phyloP scores from a whole-genome alignment of 2,329 filamentous ascomycete genomes.

The Sporothrix sp. region DNA sequence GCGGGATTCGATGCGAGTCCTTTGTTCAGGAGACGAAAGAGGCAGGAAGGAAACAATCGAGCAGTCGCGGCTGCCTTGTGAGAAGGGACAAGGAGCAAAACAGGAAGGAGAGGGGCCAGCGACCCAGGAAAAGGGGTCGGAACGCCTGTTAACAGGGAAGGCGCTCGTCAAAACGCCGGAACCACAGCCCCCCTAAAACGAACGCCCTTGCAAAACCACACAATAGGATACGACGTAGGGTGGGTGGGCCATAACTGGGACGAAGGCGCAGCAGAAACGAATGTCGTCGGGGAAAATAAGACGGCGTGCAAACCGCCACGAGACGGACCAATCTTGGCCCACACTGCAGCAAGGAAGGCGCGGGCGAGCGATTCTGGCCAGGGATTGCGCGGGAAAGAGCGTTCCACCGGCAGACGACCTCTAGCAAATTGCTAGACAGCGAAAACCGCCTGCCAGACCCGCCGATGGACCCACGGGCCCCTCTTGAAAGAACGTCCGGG shows the following conservation, averaged over 20 bases:
- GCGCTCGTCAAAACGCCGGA: background rate
- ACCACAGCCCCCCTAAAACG: background rate
- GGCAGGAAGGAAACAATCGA: background rate
- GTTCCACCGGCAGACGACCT: too few relatives aligned
- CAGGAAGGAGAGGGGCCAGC: background rate
- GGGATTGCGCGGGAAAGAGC: background rate
- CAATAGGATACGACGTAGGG: background rate
- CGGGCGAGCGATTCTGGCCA: background rate
- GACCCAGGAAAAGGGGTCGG: background rate
- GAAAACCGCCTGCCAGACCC: background rate
- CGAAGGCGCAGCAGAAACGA: background rate
- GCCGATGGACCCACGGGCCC: too few relatives aligned
- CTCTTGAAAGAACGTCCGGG: too few relatives aligned
- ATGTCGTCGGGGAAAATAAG: background rate
- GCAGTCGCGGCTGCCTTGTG: background rate
- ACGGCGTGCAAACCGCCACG: background rate
- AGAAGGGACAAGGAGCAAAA: background rate
- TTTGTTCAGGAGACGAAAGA: background rate
- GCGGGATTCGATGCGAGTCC: background rate
- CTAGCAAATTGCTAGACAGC: too few relatives aligned
- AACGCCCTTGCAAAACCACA: background rate
- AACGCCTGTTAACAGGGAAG: background rate
- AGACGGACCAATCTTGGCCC: conserved; percentile 8
- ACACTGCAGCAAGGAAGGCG: background rate
- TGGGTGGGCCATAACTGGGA: too few relatives aligned